Conservation (phyloP, 2,329 filamentous ascomycete genomes). For the Fusarium sp. region DNA sequence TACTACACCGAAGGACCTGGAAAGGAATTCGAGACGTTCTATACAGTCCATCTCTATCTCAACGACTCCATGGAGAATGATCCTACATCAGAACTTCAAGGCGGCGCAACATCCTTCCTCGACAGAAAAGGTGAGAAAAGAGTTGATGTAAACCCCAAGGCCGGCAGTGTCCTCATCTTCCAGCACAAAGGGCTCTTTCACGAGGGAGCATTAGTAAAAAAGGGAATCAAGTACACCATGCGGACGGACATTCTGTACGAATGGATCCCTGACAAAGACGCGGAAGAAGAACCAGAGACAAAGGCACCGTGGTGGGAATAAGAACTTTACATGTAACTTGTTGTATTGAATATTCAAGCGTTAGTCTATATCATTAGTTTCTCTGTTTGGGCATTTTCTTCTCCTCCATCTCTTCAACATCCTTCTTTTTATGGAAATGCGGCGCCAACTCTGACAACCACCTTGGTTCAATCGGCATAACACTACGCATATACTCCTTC, state of each 20-base stretch:
- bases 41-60: conserved; percentile 66
- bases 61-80: conserved; percentile 45
- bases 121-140: conserved; percentile 55
- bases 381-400: conserved; percentile 66
- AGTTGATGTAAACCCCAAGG: conserved; percentile 66
- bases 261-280: conserved; percentile 39
- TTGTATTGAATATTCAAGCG: conserved; percentile 8
- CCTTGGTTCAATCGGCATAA: conserved; percentile 83
- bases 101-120: conserved; percentile 67
- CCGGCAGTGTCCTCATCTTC: conserved; percentile 69
- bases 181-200: conserved; percentile 65
- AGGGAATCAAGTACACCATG: conserved; percentile 67
- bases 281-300: neutral
- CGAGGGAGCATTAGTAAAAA: conserved; percentile 63
- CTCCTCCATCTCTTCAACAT: conserved; percentile 84
- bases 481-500: conserved; percentile 93
- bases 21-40: conserved; percentile 58
- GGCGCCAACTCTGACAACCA: conserved; percentile 93
- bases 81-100: conserved; percentile 51
- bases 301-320: conserved; percentile 8
- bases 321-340: neutral
- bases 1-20: conserved; percentile 60
- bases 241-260: conserved; percentile 66
- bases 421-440: conserved; percentile 93
- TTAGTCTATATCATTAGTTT: conserved; percentile 20